Conservation (phyloP, 2,329 filamentous ascomycete genomes). For the Fusarium nisikadoi region DNA sequence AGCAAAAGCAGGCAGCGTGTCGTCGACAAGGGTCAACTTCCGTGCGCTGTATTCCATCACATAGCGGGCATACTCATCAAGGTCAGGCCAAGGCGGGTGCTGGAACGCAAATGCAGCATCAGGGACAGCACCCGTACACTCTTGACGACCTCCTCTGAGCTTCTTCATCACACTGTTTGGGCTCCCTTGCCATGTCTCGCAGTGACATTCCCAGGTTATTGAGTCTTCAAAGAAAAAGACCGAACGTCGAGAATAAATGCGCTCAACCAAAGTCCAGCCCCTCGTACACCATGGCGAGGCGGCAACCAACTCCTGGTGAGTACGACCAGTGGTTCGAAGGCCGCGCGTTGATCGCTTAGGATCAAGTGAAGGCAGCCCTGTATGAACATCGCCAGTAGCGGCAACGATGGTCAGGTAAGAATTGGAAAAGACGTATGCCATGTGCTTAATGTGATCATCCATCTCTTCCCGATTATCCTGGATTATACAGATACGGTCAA, state of each 20-base stretch:
- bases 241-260: constrained; percentile 55
- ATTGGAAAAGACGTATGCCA: constrained; percentile 59
- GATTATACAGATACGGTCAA: constrained; percentile 58
- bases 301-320: constrained; percentile 53
- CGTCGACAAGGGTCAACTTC: constrained; percentile 53
- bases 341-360: constrained; percentile 47
- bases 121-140: constrained; percentile 48
- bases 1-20: constrained; percentile 55
- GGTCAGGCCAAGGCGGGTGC: constrained; percentile 57
- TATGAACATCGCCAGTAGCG: constrained; percentile 53
- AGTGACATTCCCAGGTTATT: constrained; percentile 59
- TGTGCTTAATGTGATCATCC: constrained; percentile 54
- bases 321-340: constrained; percentile 41
- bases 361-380: constrained; percentile 52
- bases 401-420: constrained; percentile 58
- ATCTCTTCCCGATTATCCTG: constrained; percentile 56
- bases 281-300: constrained; percentile 54
- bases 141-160: constrained; percentile 46
- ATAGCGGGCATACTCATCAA: constrained; percentile 58
- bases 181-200: constrained; percentile 54
- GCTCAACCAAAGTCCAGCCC: constrained; percentile 58
- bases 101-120: constrained; percentile 51
- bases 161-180: constrained; percentile 47
- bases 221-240: constrained; percentile 57
- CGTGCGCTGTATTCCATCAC: constrained; percentile 57